Evolutionary conservation across 2,329 filamentous ascomycete genomes (phyloP), one percentile per base, ranked within the genome.

Genomic region (Curvularia hawaiiensis): DNA sequence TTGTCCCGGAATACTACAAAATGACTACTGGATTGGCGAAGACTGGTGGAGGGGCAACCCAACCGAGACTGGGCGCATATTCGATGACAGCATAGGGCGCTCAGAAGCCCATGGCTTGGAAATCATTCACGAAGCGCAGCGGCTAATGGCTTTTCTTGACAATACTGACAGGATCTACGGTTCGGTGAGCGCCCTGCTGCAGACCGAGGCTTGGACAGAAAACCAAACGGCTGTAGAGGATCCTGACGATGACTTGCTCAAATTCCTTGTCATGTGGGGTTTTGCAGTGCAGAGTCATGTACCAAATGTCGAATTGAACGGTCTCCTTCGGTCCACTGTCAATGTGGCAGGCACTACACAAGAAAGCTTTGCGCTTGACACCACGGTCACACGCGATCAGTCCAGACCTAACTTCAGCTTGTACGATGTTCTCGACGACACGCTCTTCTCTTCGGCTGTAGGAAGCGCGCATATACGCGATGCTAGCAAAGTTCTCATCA

Each of bases 21-120:
- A 74, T 2, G 77, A 83, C 56, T 88, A 88, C 64, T 84, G 84
- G 43, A 71, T 81, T 52, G 81, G 86, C 57, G 63, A 78, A 1
- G 82, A 85, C 11, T 89, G 86, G 86, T 89, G 86, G 86, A 84
- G 82, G 64, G 86, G 86, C 20, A 79, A 79, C 30, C 69, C 79
- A 0, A 82, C 85, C 26, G 75, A 79, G 30, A 71, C 80, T 14
- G 78, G 82, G 3, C 81, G 79, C 46, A 80, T 84, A 22, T 78
- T 86, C n/a, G 79, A 82, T 50, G 67, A 79, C 55, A 66, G 65
- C 35, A 59, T 68, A 5, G 65, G 74, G 6, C 59, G 66, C 30
- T 70, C 70, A 7, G 64, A 65, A n/a, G 66, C 73, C 52, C 48
- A 65, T 14, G 64, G 65, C 3, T 50, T 73, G n/a, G 77, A 80